Evolutionary conservation across 148 eudicot species (phyloP).

Genomic region (Pharnaceum exiguum): DNA sequence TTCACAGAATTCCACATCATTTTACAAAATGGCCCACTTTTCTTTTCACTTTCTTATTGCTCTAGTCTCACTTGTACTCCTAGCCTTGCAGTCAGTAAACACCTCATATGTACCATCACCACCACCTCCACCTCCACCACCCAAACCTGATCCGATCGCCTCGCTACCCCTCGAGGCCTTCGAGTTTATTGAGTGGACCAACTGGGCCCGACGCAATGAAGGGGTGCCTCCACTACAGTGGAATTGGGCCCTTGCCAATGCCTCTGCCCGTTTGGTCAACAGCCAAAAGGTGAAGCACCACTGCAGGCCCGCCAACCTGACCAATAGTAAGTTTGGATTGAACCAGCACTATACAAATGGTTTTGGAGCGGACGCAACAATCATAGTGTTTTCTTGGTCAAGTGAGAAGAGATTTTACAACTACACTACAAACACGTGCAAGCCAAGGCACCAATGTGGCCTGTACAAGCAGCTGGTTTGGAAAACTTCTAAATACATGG

Average conservation of each 20-base stretch:
- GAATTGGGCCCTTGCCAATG: constrained; percentile 43
- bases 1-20: neutral
- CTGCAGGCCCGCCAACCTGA: constrained; percentile 52
- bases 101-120: neutral
- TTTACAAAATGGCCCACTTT: constrained; percentile 6
- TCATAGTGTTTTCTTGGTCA: constrained; percentile 60
- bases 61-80: neutral
- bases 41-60: constrained; percentile 1
- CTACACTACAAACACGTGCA: constrained; percentile 41
- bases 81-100: neutral
- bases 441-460: constrained; percentile 41
- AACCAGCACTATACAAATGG: constrained; percentile 61
- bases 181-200: constrained; percentile 57
- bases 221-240: constrained; percentile 50
- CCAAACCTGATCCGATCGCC: neutral
- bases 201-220: constrained; percentile 54
- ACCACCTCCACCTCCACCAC: neutral
- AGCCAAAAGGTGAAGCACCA: constrained; percentile 47
- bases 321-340: constrained; percentile 41
- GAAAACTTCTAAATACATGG: constrained; percentile 52
- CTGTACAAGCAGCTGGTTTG: constrained; percentile 88
- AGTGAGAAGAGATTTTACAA: constrained; percentile 55
- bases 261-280: constrained; percentile 37
- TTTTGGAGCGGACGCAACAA: constrained; percentile 26
- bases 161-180: constrained; percentile 21